Evolutionary conservation across 2,329 filamentous ascomycete genomes (phyloP).

Genomic region (Trichoderma brevicompactum): DNA sequence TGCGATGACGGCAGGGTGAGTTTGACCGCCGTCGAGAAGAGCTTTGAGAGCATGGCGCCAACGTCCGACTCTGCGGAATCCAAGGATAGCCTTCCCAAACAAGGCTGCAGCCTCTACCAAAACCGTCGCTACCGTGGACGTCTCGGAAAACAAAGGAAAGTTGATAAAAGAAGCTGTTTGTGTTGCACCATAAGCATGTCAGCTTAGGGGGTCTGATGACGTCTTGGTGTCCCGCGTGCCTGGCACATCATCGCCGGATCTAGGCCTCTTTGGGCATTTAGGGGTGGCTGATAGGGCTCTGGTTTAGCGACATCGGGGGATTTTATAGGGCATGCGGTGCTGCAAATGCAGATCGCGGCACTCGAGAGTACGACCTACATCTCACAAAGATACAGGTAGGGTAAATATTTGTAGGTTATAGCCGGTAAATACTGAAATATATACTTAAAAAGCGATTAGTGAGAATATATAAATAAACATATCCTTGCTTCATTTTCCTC

Average conservation of each 20-base stretch:
- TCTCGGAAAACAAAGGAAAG: neutral
- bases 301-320: conserved; percentile 1
- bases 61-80: neutral
- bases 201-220: conserved; percentile 21
- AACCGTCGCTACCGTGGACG: neutral
- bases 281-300: conserved; percentile 4
- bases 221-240: conserved; percentile 3
- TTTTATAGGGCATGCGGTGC: conserved; percentile 1
- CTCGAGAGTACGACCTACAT: neutral
- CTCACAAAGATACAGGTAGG: too few relatives aligned
- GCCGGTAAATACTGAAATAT: too few relatives aligned
- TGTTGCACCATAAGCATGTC: conserved; percentile 4
- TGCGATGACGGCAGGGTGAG: conserved; percentile 10
- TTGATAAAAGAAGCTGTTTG: neutral
- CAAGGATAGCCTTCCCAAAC: neutral
- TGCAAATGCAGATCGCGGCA: neutral
- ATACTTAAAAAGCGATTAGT: neutral
- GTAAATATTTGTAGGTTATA: too few relatives aligned
- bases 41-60: conserved; percentile 25
- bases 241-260: conserved; percentile 1
- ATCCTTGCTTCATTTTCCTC: too few relatives aligned
- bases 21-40: conserved; percentile 19
- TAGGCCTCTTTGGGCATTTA: conserved; percentile 8
- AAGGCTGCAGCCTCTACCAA: neutral
- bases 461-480: neutral